Evolutionary conservation across 2,329 filamentous ascomycete species (phyloP).

Genomic region (Falciphora oryzae): DNA sequence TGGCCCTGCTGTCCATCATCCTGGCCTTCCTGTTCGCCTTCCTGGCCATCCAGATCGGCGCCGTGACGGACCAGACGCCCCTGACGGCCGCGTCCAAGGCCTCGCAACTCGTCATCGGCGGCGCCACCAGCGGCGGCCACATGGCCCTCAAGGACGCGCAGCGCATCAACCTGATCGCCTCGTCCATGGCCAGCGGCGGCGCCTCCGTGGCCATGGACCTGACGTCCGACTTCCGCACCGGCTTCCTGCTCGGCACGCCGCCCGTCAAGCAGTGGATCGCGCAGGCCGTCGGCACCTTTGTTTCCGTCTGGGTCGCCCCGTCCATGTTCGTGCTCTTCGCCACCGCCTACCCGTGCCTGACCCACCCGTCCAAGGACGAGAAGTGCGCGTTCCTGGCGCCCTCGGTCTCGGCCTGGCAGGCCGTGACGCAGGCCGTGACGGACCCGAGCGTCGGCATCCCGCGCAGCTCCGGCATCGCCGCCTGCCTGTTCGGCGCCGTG

Average conservation of each 20-base stretch:
- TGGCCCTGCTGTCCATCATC: conserved; percentile 49
- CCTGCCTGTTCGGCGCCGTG: conserved; percentile 48
- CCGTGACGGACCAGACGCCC: conserved; percentile 56
- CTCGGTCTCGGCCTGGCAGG: conserved; percentile 60
- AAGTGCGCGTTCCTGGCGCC: conserved; percentile 57
- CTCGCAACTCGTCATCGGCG: conserved; percentile 62
- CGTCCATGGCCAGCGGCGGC: conserved; percentile 49
- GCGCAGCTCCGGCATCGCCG: conserved; percentile 48
- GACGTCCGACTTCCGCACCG: conserved; percentile 60
- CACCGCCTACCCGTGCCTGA: conserved; percentile 62
- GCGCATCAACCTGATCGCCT: conserved; percentile 60
- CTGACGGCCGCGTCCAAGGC: conserved; percentile 63
- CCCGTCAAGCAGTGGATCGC: conserved; percentile 62
- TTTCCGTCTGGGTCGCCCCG: conserved; percentile 61
- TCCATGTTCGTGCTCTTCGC: conserved; percentile 64
- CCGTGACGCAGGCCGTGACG: conserved; percentile 57
- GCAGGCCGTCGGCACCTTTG: conserved; percentile 55
- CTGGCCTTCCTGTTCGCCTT: conserved; percentile 57
- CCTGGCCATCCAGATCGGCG: conserved; percentile 55
- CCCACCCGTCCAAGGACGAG: conserved; percentile 32
- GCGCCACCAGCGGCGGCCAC: conserved; percentile 51
- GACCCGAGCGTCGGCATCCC: conserved; percentile 51
- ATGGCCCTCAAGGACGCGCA: conserved; percentile 48
- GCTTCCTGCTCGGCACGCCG: conserved; percentile 60
- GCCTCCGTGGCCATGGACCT: conserved; percentile 48